phyloP scores from a whole-genome alignment of 345 rosid genomes.

The Zanthoxylum bungeanum region DNA sequence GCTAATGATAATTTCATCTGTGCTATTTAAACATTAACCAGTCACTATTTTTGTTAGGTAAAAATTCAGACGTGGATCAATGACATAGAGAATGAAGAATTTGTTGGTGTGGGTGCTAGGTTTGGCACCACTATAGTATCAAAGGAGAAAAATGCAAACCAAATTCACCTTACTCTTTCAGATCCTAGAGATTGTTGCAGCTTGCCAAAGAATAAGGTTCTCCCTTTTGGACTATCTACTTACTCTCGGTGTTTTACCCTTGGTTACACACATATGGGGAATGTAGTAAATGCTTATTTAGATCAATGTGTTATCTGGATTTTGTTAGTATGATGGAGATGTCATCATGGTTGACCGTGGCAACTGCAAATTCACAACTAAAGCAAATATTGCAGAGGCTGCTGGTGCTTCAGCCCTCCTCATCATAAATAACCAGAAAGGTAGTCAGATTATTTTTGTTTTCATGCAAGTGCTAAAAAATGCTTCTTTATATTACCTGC shows the following conservation, averaged over 20 bases:
- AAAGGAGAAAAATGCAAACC: constrained; percentile 93
- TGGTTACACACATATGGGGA: not conserved
- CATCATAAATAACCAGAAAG: constrained; percentile 87
- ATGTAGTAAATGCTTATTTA: constrained; percentile 9
- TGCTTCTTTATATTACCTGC: not conserved
- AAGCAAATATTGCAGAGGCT: constrained; percentile 85
- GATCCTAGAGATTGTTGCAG: constrained; percentile 87
- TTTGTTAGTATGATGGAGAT: constrained; percentile 67
- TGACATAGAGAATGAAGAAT: constrained; percentile 74
- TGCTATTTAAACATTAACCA: not conserved
- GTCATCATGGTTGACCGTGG: constrained; percentile 94
- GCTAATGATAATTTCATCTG: constrained; percentile 12
- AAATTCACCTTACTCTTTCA: constrained; percentile 61
- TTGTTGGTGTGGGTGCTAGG: constrained; percentile 97
- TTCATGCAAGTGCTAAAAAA: not conserved
- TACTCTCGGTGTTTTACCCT: not conserved
- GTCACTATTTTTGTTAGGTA: constrained; percentile 43
- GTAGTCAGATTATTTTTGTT: constrained; percentile 30
- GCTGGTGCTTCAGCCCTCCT: constrained; percentile 94
- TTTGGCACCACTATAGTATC: constrained; percentile 81
- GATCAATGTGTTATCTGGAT: constrained; percentile 7
- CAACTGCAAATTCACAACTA: constrained; percentile 77
- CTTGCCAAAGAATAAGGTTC: constrained; percentile 67
- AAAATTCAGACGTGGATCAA: constrained; percentile 96
- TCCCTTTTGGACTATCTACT: not conserved